A percentile compares a stretch with the other conserved stretches of the same genome.
These are phyloP conservation scores for Kodamaea neixiangensis DNA, from an alignment of 805 yeast genomes.

Conservation along the genomic window DNA sequence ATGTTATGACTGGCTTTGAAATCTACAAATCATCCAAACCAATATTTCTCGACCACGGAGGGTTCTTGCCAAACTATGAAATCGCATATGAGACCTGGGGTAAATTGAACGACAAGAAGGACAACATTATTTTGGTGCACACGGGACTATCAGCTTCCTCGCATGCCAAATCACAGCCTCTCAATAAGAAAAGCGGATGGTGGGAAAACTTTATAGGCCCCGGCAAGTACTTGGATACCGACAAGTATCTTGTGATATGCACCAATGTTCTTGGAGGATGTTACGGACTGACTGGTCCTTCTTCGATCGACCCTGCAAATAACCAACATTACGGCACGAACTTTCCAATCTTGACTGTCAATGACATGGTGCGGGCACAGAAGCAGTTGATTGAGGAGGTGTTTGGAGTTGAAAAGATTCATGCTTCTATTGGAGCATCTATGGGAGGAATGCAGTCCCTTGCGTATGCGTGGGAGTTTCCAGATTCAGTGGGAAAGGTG, in stretches of 20 bases:
- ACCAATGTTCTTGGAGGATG: slow-evolving; percentile 94
- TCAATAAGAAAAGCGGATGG: slow-evolving; percentile 81
- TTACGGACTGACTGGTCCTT: slow-evolving; percentile 93
- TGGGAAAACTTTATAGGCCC: slow-evolving; percentile 96
- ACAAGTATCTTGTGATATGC: slow-evolving; percentile 79
- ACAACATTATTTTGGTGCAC: slow-evolving; percentile 79
- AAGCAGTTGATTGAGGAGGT: slow-evolving; percentile 62
- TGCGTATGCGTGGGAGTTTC: slow-evolving; percentile 83
- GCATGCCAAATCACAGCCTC: slow-evolving; percentile 80
- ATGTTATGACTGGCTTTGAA: slow-evolving; percentile 67
- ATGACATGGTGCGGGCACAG: slow-evolving; percentile 92
- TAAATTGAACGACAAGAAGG: slow-evolving; percentile 53
- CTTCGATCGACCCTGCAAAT: slow-evolving; percentile 72
- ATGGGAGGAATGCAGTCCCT: slow-evolving; percentile 99
- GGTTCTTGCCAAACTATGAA: slow-evolving; percentile 67
- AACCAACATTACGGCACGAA: slow-evolving; percentile 74
- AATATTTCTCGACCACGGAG: slow-evolving; percentile 79
- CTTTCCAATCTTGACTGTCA: slow-evolving; percentile 82
- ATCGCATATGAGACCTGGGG: slow-evolving; percentile 98
- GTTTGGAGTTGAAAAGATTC: slow-evolving; percentile 62
- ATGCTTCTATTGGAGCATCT: slow-evolving; percentile 85
- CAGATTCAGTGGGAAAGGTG: slow-evolving; percentile 70
- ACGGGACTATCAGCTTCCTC: slow-evolving; percentile 94
- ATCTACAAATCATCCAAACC: slow-evolving; percentile 57
- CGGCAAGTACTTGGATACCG: slow-evolving; percentile 74